Percentiles rank a stretch among this genome's conserved stretches.
Evolutionary conservation across 768 basidiomycete genomes (phyloP).

Genomic region (Daedaleopsis nitida): DNA sequence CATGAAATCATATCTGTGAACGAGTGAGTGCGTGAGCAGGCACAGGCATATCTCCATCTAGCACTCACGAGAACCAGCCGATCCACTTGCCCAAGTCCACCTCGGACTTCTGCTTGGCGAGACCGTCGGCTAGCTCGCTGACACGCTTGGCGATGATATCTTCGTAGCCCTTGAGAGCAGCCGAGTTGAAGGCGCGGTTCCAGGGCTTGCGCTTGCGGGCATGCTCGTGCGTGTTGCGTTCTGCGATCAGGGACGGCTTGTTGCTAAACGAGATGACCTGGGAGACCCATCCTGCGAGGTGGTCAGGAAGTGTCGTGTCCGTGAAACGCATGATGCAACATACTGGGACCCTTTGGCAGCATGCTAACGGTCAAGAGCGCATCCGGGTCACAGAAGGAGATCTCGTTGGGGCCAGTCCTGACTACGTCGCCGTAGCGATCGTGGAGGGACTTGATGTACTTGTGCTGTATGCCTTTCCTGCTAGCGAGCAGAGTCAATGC

Average conservation of each 20-base stretch:
- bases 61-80: constrained; percentile 21
- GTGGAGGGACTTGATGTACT: constrained; percentile 19
- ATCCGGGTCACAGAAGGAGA: constrained; percentile 40
- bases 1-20: constrained; percentile 47
- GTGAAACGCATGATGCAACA: not conserved
- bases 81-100: constrained; percentile 14
- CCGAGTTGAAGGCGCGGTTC: constrained; percentile 43
- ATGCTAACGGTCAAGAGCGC: constrained; percentile 37
- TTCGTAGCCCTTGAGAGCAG: constrained; percentile 48
- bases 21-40: constrained; percentile 25
- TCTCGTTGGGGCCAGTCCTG: constrained; percentile 42
- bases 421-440: constrained; percentile 35
- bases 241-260: constrained; percentile 28
- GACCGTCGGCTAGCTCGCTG: constrained; percentile 17
- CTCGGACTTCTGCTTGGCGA: not conserved
- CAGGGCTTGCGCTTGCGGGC: constrained; percentile 43
- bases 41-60: constrained; percentile 35
- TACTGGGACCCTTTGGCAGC: constrained; percentile 19
- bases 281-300: no score
- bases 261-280: no score
- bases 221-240: constrained; percentile 41
- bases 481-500: constrained; percentile 8
- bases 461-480: constrained; percentile 19
- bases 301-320: no score
- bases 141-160: constrained; percentile 36